Evolutionary conservation across 768 basidiomycete genomes (phyloP), one percentile per base, ranked within the genome.

Genomic region (Lentinula edodes): DNA sequence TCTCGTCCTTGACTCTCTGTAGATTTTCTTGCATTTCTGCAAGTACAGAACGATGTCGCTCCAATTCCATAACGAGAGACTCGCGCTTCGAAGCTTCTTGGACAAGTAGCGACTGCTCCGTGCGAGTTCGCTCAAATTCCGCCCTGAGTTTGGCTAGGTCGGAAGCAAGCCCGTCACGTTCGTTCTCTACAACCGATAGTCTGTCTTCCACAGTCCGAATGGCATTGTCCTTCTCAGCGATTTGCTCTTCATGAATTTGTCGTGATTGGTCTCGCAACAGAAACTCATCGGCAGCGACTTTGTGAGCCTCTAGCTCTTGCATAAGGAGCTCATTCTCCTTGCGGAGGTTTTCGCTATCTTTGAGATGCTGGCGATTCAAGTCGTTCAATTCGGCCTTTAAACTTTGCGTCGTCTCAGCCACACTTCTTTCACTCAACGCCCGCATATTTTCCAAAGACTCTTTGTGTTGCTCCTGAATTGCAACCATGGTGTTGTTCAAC

Each of bases 1-100:
- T 90, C 74, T 93, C 91, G 67, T 93, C 88, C 74, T 90, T 90
- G 68, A 86, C 84, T 51, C 82, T 84, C 71, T 91, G 90, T 28
- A 93, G 75, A 64, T 83, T 86, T 63, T 89, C 87, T 66, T 93
- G 91, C 71, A 88, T 74, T 66, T 93, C 91, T 28, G 87, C 86
- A 15, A 93, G 77, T 34, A 86, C 77, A 8, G 86, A 87, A 28
- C 90, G 89, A 71, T 91, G 89, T 39, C 80, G 84, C 66, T 93
- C 91, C 38, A 94, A 76, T 68, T 95, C 91, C 20, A 82, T 80
- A 9, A 83, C 84, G 41, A 92, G 78, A 16, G 89, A 87, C 66
- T 91, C 84, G 43, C 85, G 87, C 66, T 88, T 87, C 7, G 90
- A 89, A 9, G 84, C 85, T 69, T 91, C 90, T 65, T 87, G 82